A percentile compares a stretch with the other conserved stretches of the same genome.
Conservation (phyloP, 1,284 basidiomycete genomes). For the Cryptococcus sp. region DNA sequence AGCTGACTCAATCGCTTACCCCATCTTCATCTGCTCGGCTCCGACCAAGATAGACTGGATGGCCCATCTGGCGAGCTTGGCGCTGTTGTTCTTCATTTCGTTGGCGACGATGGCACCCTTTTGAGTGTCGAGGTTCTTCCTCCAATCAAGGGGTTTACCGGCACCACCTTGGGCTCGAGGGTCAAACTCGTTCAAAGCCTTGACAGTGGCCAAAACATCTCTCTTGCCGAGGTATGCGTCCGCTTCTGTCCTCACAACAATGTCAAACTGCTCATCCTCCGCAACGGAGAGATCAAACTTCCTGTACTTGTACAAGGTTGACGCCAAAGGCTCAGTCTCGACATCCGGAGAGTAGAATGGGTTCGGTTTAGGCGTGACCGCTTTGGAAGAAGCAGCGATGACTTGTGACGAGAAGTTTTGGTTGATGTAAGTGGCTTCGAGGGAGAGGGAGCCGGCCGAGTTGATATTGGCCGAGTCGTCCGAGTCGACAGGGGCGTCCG, state of each 20-base stretch:
- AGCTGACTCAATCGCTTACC: slow-evolving; percentile 57
- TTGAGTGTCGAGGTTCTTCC: slow-evolving; percentile 91
- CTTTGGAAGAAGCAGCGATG: slow-evolving; percentile 66
- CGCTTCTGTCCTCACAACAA: slow-evolving; percentile 94
- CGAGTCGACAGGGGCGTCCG: slow-evolving; percentile 89
- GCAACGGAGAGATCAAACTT: slow-evolving; percentile 92
- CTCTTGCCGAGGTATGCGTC: slow-evolving; percentile 77
- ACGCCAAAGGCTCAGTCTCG: slow-evolving; percentile 91
- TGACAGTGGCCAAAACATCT: slow-evolving; percentile 74
- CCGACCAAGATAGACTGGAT: slow-evolving; percentile 95
- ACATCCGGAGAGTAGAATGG: slow-evolving; percentile 92
- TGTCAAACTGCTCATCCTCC: slow-evolving; percentile 80
- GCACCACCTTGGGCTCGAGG: slow-evolving; percentile 73
- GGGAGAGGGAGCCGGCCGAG: slow-evolving; percentile 86
- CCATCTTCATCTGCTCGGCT: slow-evolving; percentile 96
- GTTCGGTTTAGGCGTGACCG: slow-evolving; percentile 74
- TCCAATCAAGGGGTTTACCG: slow-evolving; percentile 84
- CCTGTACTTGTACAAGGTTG: slow-evolving; percentile 94
- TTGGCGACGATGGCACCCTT: slow-evolving; percentile 97
- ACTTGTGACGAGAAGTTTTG: slow-evolving; percentile 98
- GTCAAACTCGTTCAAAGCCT: slow-evolving; percentile 97
- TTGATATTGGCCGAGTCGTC: slow-evolving; percentile 75
- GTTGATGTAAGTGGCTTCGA: slow-evolving; percentile 99
- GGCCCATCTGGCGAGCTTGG: slow-evolving; percentile 96
- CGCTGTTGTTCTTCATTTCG: slow-evolving; percentile 99